A percentile compares a stretch with the other conserved stretches of the same genome.
Evolutionary conservation across 2,329 filamentous ascomycete species (phyloP).

Genomic region (Phoma sp.): DNA sequence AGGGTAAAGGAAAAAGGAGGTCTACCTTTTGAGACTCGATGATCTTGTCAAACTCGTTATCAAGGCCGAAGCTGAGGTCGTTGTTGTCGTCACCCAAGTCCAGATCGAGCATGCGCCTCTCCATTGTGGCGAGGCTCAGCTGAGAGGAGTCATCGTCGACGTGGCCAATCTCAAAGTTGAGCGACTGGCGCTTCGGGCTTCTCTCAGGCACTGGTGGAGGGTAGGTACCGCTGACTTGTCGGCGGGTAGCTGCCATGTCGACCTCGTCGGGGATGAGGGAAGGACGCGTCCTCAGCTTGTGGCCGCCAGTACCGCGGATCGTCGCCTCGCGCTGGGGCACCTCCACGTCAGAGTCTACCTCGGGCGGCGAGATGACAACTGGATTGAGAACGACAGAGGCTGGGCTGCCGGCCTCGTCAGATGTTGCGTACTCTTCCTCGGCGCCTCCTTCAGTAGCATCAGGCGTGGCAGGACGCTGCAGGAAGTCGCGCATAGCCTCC

Average conservation of each 20-base stretch:
- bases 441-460: constrained; percentile 54
- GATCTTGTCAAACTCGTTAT: constrained; percentile 91
- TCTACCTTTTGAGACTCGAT: constrained; percentile 97
- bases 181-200: constrained; percentile 47
- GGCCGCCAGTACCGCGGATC: constrained; percentile 82
- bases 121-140: constrained; percentile 37
- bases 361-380: constrained; percentile 50
- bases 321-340: constrained; percentile 86
- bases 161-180: constrained; percentile 42
- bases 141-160: constrained; percentile 43
- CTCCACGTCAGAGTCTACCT: constrained; percentile 61
- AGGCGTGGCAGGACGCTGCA: constrained; percentile 61
- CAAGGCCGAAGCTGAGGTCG: constrained; percentile 83
- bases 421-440: constrained; percentile 50
- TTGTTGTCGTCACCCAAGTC: constrained; percentile 72
- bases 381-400: constrained; percentile 89
- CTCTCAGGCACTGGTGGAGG: constrained; percentile 50
- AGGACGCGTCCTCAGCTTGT: constrained; percentile 82
- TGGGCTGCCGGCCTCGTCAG: constrained; percentile 72
- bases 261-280: constrained; percentile 87
- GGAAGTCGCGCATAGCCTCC: constrained; percentile 47
- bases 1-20: constrained; percentile 51
- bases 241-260: constrained; percentile 84
- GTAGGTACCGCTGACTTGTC: constrained; percentile 80
- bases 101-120: constrained; percentile 71